These are phyloP conservation scores for Fraxinus excelsior DNA, from an alignment of 257 asterid species.

Conservation along the genomic window DNA sequence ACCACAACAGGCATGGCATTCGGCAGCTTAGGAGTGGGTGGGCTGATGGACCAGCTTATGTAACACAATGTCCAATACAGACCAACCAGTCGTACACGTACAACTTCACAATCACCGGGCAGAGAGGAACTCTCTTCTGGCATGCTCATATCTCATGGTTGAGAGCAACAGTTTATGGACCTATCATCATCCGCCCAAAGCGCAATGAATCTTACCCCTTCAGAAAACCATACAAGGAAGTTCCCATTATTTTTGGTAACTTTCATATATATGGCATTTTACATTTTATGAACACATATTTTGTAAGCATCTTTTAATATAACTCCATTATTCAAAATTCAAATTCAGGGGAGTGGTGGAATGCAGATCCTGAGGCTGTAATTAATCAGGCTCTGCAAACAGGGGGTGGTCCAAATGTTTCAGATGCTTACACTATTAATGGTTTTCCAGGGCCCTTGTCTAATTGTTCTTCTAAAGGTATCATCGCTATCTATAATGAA, in stretches of 20 bases:
- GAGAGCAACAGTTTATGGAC: slow-evolving; percentile 61
- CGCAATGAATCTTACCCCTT: slow-evolving; percentile 65
- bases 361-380: slow-evolving; percentile 63
- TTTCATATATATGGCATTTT: background rate
- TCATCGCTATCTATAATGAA: background rate
- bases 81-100: slow-evolving; percentile 51
- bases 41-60: slow-evolving; percentile 73
- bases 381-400: slow-evolving; percentile 67
- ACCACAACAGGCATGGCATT: slow-evolving; percentile 56
- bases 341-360: slow-evolving; percentile 73
- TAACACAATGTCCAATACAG: slow-evolving; percentile 75
- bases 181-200: slow-evolving; percentile 58
- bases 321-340: slow-evolving; percentile 8
- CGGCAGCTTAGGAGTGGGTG: slow-evolving; percentile 64
- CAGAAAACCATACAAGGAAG: slow-evolving; percentile 60
- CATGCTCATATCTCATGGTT: slow-evolving; percentile 75
- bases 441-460: slow-evolving; percentile 73
- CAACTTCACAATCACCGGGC: slow-evolving; percentile 70
- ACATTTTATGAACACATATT: background rate
- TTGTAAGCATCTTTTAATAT: background rate
- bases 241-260: slow-evolving; percentile 60
- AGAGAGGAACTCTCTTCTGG: slow-evolving; percentile 73
- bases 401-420: slow-evolving; percentile 66
- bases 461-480: slow-evolving; percentile 69
- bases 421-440: slow-evolving; percentile 74